phyloP scores from a whole-genome alignment of 805 yeast genomes.

The Saturnispora galanensis region DNA sequence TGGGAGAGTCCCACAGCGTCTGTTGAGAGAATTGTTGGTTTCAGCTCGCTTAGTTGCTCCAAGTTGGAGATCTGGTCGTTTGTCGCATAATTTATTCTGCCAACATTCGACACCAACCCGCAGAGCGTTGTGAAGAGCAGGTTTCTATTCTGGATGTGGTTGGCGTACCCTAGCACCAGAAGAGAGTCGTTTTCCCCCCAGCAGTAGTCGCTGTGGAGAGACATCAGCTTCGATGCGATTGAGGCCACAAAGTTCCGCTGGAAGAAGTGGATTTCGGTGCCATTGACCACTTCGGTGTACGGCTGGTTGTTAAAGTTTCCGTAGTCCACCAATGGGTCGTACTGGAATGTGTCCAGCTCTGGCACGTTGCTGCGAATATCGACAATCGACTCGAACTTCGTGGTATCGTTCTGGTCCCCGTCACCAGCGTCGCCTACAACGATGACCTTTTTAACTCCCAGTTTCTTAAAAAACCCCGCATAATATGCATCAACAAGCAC shows the following conservation, averaged over 20 bases:
- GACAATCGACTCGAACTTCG: conserved; percentile 2
- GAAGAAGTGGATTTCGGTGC: conserved; percentile 20
- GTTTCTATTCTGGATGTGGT: conserved; percentile 11
- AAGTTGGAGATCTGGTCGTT: conserved; percentile 7
- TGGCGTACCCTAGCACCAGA: conserved; percentile 15
- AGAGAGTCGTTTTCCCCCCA: conserved; percentile 23
- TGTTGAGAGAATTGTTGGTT: conserved; percentile 27
- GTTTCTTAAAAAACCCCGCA: conserved; percentile 5
- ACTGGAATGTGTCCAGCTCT: conserved; percentile 7
- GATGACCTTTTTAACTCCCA: conserved; percentile 21
- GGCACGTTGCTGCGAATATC: background rate
- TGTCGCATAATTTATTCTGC: conserved; percentile 18
- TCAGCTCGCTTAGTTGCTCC: conserved; percentile 6
- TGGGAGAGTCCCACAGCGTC: conserved; percentile 14
- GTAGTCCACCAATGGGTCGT: conserved; percentile 18
- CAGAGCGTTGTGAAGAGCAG: conserved; percentile 31
- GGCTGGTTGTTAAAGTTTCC: conserved; percentile 21
- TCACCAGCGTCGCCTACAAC: conserved; percentile 17
- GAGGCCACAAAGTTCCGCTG: conserved; percentile 29
- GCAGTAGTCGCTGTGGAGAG: conserved; percentile 20
- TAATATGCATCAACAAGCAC: conserved; percentile 16
- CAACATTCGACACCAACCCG: conserved; percentile 29
- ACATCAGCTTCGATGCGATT: conserved; percentile 27
- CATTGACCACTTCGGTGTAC: conserved; percentile 16
- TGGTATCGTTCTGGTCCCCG: background rate